phyloP scores from a whole-genome alignment of 768 basidiomycete genomes.

The Mycena vitilis region DNA sequence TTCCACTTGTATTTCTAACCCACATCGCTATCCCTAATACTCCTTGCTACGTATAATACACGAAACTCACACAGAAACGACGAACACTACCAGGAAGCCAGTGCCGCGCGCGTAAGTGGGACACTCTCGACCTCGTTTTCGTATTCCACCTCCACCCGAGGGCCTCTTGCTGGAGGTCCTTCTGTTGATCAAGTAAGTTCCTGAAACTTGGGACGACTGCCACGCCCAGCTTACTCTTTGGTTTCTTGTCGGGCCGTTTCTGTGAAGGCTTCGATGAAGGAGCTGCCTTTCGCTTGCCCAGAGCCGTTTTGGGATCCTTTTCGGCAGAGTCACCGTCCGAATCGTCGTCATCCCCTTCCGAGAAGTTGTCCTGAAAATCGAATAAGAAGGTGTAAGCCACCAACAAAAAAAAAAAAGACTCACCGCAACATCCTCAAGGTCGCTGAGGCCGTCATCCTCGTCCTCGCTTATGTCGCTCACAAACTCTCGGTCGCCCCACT shows the following conservation, averaged over 20 bases:
- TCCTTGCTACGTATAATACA: conserved; percentile 23
- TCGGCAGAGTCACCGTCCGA: conserved; percentile 47
- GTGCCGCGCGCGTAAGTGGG: conserved; percentile 62
- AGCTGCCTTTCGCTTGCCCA: conserved; percentile 78
- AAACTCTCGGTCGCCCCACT: conserved; percentile 75
- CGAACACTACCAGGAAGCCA: conserved; percentile 64
- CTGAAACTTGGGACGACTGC: not conserved
- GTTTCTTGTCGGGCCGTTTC: conserved; percentile 70
- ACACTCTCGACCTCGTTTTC: conserved; percentile 89
- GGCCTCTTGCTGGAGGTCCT: conserved; percentile 56
- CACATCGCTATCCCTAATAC: conserved; percentile 26
- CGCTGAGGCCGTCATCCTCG: conserved; percentile 71
- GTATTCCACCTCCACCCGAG: conserved; percentile 93
- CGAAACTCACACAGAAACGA: conserved; percentile 16
- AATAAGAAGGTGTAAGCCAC: not conserved
- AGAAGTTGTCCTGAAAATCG: conserved; percentile 55
- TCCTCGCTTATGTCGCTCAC: conserved; percentile 81
- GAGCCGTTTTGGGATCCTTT: conserved; percentile 53
- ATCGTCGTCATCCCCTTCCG: conserved; percentile 55
- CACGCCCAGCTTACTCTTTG: conserved; percentile 61
- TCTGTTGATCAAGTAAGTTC: conserved; percentile 49
- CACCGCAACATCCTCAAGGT: conserved; percentile 77
- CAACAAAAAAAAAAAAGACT: conserved; percentile 44
- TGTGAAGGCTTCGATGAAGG: conserved; percentile 56
- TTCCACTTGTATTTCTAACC: conserved; percentile 16